A percentile compares a stretch with the other conserved stretches of the same genome.
phyloP scores from a whole-genome alignment of 768 basidiomycete genomes.

The Russula sp. region DNA sequence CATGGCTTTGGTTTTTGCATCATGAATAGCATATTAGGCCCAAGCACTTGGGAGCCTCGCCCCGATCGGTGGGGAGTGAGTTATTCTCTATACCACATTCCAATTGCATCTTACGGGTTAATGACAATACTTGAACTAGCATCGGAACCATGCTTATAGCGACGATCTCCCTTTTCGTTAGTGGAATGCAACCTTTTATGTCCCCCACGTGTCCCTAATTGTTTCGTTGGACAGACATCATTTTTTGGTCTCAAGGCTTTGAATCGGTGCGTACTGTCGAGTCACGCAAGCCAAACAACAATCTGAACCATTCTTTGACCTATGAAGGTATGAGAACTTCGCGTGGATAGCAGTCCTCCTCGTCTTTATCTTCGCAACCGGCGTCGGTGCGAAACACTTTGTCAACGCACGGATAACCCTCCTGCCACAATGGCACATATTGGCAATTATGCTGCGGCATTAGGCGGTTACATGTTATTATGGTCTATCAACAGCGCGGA shows the following conservation, averaged over 20 bases:
- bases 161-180: constrained; percentile 56
- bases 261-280: constrained; percentile 43
- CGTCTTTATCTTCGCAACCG: constrained; percentile 66
- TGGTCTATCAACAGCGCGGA: constrained; percentile 64
- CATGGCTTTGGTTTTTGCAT: constrained; percentile 56
- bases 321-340: constrained; percentile 63
- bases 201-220: constrained; percentile 3
- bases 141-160: constrained; percentile 82
- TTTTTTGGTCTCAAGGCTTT: constrained; percentile 67
- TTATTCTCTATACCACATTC: constrained; percentile 2
- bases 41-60: constrained; percentile 55
- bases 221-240: constrained; percentile 43
- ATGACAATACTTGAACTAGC: not conserved
- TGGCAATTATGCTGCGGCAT: constrained; percentile 62
- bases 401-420: constrained; percentile 43
- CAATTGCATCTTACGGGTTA: not conserved
- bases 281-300: not conserved
- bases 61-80: constrained; percentile 50
- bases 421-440: constrained; percentile 56
- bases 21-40: constrained; percentile 56
- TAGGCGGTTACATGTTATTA: constrained; percentile 71
- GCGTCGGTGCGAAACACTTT: constrained; percentile 69
- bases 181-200: constrained; percentile 6
- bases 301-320: not conserved
- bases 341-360: constrained; percentile 77